Evolutionary conservation across 768 basidiomycete species (phyloP), one percentile per base, ranked within the genome.

Genomic region (Stropharia rugosoannulata): DNA sequence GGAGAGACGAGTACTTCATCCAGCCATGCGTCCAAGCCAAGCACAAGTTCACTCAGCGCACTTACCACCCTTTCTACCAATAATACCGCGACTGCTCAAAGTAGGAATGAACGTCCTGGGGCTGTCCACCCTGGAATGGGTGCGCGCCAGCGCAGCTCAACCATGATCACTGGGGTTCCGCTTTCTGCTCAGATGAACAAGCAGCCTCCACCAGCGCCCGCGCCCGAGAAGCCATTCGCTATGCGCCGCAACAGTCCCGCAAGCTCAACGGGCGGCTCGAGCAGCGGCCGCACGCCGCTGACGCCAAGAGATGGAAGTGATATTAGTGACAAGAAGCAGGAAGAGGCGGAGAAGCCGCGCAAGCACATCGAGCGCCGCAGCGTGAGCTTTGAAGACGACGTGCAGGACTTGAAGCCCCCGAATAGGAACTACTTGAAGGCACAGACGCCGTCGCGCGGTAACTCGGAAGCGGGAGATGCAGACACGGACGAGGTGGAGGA

Each of bases 261-360:
- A 11, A 93, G 90, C 66, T 93, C 91, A 29, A 90, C 87, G 12
- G 91, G 91, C 6, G 90, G 88, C 65, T 92, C 90, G 56, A 93
- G 89, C 58, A 89, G 85, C 62, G 88, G 89, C 13, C 75, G 85
- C 13, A 79, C 81, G 15, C 92, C 91, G 10, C 73, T 87, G 45
- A 93, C 92, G 13, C 92, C 91, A 4, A 74, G 80, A 39, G 90
- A 92, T 64, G 91, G 89, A 22, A 90, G 89, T 60, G 91, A 93
- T 49, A 63, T 80, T 50, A 75, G 71, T 18, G 55, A 43, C 27
- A 47, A 22, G 5, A 52, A 49, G 52, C 61, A 51, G 32, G 51
- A 49, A 19, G 55, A 51, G 59, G 51, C 51, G 60, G 65, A 47
- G 57, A 61, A 50, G 54, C 60, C 44, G 39, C 65, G 51, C 46